Conservation (phyloP, 371 early-diverging fungal species). For the Mucor plumbeus region DNA sequence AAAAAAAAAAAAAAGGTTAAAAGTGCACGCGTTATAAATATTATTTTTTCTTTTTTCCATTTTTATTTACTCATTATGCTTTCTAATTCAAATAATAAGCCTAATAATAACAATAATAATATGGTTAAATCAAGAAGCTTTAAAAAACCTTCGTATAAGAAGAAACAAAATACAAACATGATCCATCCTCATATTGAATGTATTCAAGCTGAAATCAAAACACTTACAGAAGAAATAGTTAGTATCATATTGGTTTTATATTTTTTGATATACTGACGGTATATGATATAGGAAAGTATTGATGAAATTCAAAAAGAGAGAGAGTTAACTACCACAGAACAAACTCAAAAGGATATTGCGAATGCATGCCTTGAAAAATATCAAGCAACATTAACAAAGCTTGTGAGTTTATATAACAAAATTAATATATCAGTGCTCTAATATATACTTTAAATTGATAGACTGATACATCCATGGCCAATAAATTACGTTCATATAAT, state of each 20-base stretch:
- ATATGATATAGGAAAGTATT: not conserved
- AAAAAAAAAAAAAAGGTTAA: too few relatives aligned
- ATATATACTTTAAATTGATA: not conserved
- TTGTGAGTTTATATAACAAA: constrained; percentile 1
- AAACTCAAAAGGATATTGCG: not conserved
- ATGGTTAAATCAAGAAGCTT: not conserved
- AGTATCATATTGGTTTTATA: not conserved
- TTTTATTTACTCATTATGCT: not conserved
- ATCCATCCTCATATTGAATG: constrained; percentile 31
- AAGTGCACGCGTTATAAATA: not conserved
- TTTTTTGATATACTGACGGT: not conserved
- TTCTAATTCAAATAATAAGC: not conserved
- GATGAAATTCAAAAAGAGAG: constrained; percentile 14
- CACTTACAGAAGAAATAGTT: constrained; percentile 36
- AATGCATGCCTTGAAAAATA: constrained; percentile 16
- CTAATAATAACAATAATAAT: not conserved
- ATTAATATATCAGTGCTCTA: not conserved
- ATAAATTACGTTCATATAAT: constrained; percentile 7
- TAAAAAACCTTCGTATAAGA: not conserved
- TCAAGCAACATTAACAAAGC: constrained; percentile 8
- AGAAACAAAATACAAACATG: not conserved
- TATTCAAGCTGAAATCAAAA: constrained; percentile 30
- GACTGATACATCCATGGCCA: constrained; percentile 6
- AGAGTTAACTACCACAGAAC: constrained; percentile 17
- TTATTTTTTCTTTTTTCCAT: not conserved